Conservation (phyloP, 176 grass and related monocot genomes). For the Oryza longistaminata region DNA sequence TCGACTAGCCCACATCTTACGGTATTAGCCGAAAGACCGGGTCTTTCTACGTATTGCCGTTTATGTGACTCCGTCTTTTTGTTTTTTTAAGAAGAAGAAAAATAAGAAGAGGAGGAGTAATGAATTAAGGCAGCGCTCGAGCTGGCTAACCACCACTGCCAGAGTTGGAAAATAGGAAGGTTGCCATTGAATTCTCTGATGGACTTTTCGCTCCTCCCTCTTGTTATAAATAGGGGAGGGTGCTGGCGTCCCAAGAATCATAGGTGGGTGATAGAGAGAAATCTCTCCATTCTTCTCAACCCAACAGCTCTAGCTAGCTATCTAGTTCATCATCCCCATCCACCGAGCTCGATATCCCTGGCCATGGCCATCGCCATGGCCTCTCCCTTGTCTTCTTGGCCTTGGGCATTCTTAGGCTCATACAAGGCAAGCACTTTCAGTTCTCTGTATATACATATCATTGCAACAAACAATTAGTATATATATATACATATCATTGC, state of each 20-base stretch:
- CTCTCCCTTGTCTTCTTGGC: conserved; percentile 74
- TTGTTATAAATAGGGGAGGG: conserved; percentile 46
- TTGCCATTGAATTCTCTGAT: neutral
- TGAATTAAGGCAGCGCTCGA: neutral
- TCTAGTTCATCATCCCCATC: neutral
- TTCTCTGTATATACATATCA: neutral
- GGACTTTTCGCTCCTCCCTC: neutral
- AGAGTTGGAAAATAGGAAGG: neutral
- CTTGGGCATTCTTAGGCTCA: conserved; percentile 67
- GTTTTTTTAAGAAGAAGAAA: neutral
- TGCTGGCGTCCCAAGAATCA: neutral
- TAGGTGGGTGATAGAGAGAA: neutral
- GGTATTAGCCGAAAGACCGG: no score
- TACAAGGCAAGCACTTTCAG: conserved; percentile 58
- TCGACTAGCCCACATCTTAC: no score
- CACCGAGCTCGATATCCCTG: neutral
- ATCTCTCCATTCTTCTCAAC: neutral
- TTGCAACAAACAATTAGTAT: neutral
- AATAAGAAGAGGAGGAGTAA: neutral
- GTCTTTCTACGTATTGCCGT: no score
- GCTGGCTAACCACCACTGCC: conserved; percentile 12
- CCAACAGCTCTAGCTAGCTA: neutral
- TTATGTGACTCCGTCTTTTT: neutral
- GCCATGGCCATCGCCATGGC: conserved; percentile 21
- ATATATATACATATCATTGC: neutral